These are phyloP conservation scores for Coemansia sp. DNA, from an alignment of 192 early-diverging fungal species.

Conservation along the genomic window DNA sequence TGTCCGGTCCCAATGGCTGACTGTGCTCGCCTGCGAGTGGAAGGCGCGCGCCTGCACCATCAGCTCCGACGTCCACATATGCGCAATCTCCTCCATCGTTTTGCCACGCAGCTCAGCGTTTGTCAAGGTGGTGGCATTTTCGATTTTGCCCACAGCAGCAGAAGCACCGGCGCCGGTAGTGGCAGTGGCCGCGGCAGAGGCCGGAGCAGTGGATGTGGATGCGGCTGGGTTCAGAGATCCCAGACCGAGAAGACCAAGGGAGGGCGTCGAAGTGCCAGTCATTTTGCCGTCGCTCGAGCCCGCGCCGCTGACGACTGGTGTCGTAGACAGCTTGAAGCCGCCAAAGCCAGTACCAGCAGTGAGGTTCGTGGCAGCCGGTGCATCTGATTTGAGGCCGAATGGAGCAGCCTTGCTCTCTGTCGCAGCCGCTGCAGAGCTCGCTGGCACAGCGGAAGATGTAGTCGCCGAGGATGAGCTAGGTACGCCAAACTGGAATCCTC, in stretches of 20 bases:
- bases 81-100: conserved; percentile 89
- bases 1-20: conserved; percentile 83
- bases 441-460: not conserved
- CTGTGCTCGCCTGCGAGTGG: conserved; percentile 81
- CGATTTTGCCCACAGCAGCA: conserved; percentile 37
- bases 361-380: conserved; percentile 42
- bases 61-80: conserved; percentile 88
- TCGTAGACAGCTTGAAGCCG: conserved; percentile 45
- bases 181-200: not conserved
- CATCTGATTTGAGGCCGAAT: conserved; percentile 24
- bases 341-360: conserved; percentile 49
- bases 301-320: conserved; percentile 32
- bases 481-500: conserved; percentile 33
- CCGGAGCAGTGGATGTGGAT: not conserved
- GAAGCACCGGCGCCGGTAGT: conserved; percentile 13
- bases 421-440: not conserved
- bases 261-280: conserved; percentile 21
- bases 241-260: not conserved
- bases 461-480: conserved; percentile 11
- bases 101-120: conserved; percentile 58
- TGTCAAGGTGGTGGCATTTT: conserved; percentile 58
- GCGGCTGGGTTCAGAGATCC: conserved; percentile 2
- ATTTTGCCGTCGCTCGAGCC: conserved; percentile 31
- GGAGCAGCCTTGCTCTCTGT: not conserved
- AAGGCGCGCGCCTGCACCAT: conserved; percentile 80